Evolutionary conservation across 441 rosid genomes (phyloP).

Genomic region (Erodium moschatum): DNA sequence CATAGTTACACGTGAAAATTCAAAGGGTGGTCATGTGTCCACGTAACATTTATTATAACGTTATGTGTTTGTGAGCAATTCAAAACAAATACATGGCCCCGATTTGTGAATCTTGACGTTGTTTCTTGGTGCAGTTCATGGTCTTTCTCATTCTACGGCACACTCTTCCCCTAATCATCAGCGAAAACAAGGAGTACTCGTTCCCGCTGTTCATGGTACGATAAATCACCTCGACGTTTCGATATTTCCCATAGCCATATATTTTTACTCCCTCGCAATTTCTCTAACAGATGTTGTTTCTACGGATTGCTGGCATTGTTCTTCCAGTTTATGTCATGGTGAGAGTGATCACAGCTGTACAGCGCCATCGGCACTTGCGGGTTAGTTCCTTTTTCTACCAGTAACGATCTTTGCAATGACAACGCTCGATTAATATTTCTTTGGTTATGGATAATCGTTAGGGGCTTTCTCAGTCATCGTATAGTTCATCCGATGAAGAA

Average conservation of each 20-base stretch:
- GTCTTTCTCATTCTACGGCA: conserved; percentile 65
- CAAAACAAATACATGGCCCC: too few species aligned
- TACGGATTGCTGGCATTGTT: conserved; percentile 51
- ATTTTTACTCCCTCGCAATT: neutral
- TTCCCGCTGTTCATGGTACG: conserved; percentile 48
- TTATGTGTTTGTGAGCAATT: too few species aligned
- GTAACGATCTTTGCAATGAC: neutral
- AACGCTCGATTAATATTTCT: neutral
- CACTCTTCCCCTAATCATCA: conserved; percentile 53
- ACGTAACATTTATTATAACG: too few species aligned
- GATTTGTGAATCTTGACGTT: too few species aligned
- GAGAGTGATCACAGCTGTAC: conserved; percentile 42
- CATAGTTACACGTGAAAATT: too few species aligned
- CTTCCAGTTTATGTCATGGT: conserved; percentile 58
- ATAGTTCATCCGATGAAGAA: conserved; percentile 23
- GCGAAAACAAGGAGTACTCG: conserved; percentile 33
- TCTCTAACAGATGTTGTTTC: conserved; percentile 40
- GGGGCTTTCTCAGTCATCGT: conserved; percentile 31
- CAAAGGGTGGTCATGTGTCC: too few species aligned
- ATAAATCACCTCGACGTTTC: neutral
- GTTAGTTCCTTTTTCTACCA: conserved; percentile 20
- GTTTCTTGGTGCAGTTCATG: conserved; percentile 48
- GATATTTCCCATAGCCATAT: too few species aligned
- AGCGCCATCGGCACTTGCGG: conserved; percentile 37
- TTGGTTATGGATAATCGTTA: neutral